Percentiles rank a stretch among this genome's conserved stretches.
These are phyloP conservation scores for Mycothermus thermophilus DNA, from an alignment of 495 filamentous ascomycete genomes.

Conservation along the genomic window DNA sequence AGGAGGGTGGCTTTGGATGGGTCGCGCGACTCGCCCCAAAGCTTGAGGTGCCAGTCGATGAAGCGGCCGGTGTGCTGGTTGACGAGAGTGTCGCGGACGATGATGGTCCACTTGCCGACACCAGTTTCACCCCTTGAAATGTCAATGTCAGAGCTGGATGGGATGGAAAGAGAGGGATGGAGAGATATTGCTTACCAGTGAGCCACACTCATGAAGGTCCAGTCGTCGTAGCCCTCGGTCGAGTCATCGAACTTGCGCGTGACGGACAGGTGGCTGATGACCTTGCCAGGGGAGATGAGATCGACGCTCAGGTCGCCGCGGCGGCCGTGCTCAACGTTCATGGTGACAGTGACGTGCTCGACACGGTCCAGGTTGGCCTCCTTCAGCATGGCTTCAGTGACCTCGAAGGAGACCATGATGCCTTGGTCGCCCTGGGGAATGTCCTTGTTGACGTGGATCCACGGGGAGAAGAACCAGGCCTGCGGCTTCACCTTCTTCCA, in stretches of 20 bases:
- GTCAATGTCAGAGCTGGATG: constrained; percentile 12
- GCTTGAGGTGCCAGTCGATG: constrained; percentile 81
- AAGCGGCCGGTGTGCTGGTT: constrained; percentile 69
- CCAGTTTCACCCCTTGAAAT: constrained; percentile 68
- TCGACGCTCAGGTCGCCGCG: constrained; percentile 92
- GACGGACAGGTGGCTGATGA: constrained; percentile 73
- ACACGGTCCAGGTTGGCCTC: constrained; percentile 71
- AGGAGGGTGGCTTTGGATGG: constrained; percentile 51
- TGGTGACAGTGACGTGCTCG: constrained; percentile 93
- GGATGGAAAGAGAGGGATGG: neutral
- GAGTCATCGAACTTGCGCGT: constrained; percentile 50
- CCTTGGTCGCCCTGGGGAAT: constrained; percentile 82
- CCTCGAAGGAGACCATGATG: constrained; percentile 58
- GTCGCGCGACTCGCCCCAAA: constrained; percentile 85
- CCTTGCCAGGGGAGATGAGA: constrained; percentile 65
- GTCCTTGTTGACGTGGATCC: constrained; percentile 71
- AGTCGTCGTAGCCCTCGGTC: constrained; percentile 69
- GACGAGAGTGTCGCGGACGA: constrained; percentile 72
- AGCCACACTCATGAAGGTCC: constrained; percentile 97
- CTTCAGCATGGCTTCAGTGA: constrained; percentile 61
- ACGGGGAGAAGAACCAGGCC: constrained; percentile 85
- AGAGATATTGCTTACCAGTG: constrained; percentile 57
- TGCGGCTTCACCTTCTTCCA: constrained; percentile 93
- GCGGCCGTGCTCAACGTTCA: constrained; percentile 79
- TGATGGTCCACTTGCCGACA: constrained; percentile 74